Evolutionary conservation across 164 flowering plant genomes (phyloP).

Genomic region (Pachysandra terminalis): DNA sequence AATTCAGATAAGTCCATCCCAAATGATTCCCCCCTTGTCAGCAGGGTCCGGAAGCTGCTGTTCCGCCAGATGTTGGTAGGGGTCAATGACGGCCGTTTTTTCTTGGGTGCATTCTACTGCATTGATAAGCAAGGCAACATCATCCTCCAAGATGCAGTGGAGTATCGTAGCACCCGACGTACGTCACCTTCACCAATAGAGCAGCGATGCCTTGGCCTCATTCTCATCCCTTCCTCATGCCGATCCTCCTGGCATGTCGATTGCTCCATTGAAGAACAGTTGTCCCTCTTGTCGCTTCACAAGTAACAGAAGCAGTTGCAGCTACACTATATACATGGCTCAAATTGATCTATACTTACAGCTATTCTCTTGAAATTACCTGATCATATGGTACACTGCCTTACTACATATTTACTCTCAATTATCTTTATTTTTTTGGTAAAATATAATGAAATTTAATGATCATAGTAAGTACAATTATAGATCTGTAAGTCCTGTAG

Average conservation of each 20-base stretch:
- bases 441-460: too few relatives aligned
- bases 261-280: constrained; percentile 62
- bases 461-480: too few relatives aligned
- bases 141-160: constrained; percentile 87
- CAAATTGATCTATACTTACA: too few relatives aligned
- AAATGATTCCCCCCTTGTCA: constrained; percentile 23
- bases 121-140: constrained; percentile 95
- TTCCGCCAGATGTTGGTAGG: constrained; percentile 65
- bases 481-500: too few relatives aligned
- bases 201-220: constrained; percentile 77
- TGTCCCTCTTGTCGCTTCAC: constrained; percentile 54
- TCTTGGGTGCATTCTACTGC: constrained; percentile 81
- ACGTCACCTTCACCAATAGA: constrained; percentile 81
- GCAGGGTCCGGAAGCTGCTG: constrained; percentile 49
- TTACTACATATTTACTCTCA: too few relatives aligned
- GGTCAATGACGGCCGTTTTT: constrained; percentile 81
- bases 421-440: too few relatives aligned
- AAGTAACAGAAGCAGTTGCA: constrained; percentile 5
- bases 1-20: constrained; percentile 16
- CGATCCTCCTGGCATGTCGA: constrained; percentile 81
- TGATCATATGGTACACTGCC: too few relatives aligned
- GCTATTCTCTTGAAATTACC: too few relatives aligned
- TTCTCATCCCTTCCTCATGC: constrained; percentile 79
- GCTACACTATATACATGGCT: too few relatives aligned
- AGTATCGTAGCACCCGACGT: constrained; percentile 67